Evolutionary conservation across 176 grass and related monocot species (phyloP).

Genomic region (Zizania latifolia): DNA sequence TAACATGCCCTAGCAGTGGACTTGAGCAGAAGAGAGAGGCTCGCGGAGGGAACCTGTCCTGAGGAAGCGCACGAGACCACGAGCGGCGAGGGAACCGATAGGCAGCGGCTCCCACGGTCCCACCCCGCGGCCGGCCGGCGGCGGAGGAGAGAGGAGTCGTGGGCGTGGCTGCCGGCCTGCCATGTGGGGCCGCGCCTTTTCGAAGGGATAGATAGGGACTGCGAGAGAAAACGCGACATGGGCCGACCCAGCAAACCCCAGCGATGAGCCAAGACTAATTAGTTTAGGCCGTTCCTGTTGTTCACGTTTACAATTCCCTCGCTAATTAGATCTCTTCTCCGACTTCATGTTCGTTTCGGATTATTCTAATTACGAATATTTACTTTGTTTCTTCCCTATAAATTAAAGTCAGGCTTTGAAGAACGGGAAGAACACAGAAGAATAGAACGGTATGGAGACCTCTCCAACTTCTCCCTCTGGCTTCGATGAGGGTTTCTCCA

Average conservation of each 20-base stretch:
- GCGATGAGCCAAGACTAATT: too few species aligned
- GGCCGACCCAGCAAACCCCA: neutral
- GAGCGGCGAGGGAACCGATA: neutral
- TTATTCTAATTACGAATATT: neutral
- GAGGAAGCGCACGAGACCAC: neutral
- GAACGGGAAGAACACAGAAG: too few species aligned
- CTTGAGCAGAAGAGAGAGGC: neutral
- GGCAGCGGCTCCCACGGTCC: neutral
- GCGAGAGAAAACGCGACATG: neutral
- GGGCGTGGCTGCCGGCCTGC: too few species aligned
- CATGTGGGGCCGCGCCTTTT: neutral
- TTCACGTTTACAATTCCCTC: too few species aligned
- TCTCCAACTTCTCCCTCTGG: neutral
- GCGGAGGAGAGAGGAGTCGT: neutral
- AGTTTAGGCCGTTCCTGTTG: too few species aligned
- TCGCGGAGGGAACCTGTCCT: conserved; percentile 2
- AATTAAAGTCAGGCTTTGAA: neutral
- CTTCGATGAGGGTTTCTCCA: neutral
- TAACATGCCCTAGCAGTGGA: neutral
- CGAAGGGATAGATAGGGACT: neutral
- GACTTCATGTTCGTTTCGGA: neutral
- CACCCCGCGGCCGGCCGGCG: neutral
- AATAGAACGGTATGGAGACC: neutral
- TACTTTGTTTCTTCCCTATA: neutral
- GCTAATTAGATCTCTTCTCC: too few species aligned